phyloP scores from a whole-genome alignment of 2,329 filamentous ascomycete species.

The Orbilia oligospora region DNA sequence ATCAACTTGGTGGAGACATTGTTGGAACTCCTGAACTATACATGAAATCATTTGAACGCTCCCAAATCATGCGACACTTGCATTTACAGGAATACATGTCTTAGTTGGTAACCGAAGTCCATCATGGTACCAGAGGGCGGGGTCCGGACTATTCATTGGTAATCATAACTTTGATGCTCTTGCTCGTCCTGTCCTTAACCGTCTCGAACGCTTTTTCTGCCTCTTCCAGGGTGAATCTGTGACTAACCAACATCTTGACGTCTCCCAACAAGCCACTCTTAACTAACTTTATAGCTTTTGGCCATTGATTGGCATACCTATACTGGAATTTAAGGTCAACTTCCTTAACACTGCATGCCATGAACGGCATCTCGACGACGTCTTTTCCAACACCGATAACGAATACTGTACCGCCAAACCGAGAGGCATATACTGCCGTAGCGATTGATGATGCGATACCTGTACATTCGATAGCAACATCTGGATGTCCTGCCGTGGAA shows the following conservation, averaged over 20 bases:
- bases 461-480: constrained; percentile 90
- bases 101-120: constrained; percentile 25
- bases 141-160: constrained; percentile 71
- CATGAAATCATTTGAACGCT: constrained; percentile 1
- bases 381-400: constrained; percentile 96
- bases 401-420: constrained; percentile 97
- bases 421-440: constrained; percentile 87
- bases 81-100: constrained; percentile 32
- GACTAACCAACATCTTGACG: constrained; percentile 85
- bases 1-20: constrained; percentile 4
- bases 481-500: constrained; percentile 80
- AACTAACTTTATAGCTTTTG: constrained; percentile 88
- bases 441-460: constrained; percentile 91
- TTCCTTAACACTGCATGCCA: constrained; percentile 89
- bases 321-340: constrained; percentile 98
- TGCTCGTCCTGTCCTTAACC: constrained; percentile 87
- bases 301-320: constrained; percentile 87
- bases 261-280: constrained; percentile 80
- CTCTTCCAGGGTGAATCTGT: constrained; percentile 87
- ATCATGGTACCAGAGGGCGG: no score
- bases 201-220: constrained; percentile 91
- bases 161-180: constrained; percentile 98
- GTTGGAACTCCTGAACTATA: constrained; percentile 13
- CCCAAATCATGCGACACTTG: constrained; percentile 16
- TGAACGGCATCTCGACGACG: constrained; percentile 95